phyloP scores from a whole-genome alignment of 768 basidiomycete species.

The Candolleomyces eurysporus region DNA sequence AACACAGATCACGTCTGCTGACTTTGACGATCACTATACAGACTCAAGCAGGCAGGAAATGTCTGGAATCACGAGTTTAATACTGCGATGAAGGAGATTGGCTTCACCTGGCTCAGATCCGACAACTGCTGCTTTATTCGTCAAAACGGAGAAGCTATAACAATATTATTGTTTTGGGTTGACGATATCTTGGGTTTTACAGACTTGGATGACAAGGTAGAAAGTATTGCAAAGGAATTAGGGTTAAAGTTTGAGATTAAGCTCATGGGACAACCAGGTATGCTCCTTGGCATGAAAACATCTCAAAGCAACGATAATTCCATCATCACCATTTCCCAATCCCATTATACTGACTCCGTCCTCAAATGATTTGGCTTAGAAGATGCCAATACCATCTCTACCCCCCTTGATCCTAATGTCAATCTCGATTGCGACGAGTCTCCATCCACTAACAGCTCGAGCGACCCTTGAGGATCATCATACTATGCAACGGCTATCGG shows the following conservation, averaged over 20 bases:
- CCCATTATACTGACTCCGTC: constrained; percentile 19
- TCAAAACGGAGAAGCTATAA: constrained; percentile 8
- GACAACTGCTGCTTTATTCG: constrained; percentile 24
- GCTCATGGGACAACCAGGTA: constrained; percentile 11
- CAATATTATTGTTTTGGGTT: constrained; percentile 27
- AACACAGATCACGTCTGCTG: not conserved
- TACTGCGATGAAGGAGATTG: too few species aligned
- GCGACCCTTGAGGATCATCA: not conserved
- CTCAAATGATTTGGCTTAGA: constrained; percentile 18
- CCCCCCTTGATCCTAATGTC: constrained; percentile 22
- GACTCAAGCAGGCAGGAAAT: too few species aligned
- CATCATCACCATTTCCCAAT: constrained; percentile 22
- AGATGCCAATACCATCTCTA: constrained; percentile 17
- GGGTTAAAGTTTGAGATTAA: constrained; percentile 12
- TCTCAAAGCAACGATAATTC: constrained; percentile 10
- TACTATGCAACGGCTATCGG: constrained; percentile 5
- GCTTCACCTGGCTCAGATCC: constrained; percentile 19
- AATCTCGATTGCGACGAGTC: constrained; percentile 16
- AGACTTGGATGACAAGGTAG: not conserved
- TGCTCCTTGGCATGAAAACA: constrained; percentile 23
- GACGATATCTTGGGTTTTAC: constrained; percentile 24
- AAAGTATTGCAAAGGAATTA: constrained; percentile 11
- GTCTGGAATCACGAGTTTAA: too few species aligned
- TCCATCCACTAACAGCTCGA: constrained; percentile 6
- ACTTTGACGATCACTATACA: constrained; percentile 32